Conservation (phyloP, 1,284 basidiomycete genomes). For the Xerocomus minutiporus region DNA sequence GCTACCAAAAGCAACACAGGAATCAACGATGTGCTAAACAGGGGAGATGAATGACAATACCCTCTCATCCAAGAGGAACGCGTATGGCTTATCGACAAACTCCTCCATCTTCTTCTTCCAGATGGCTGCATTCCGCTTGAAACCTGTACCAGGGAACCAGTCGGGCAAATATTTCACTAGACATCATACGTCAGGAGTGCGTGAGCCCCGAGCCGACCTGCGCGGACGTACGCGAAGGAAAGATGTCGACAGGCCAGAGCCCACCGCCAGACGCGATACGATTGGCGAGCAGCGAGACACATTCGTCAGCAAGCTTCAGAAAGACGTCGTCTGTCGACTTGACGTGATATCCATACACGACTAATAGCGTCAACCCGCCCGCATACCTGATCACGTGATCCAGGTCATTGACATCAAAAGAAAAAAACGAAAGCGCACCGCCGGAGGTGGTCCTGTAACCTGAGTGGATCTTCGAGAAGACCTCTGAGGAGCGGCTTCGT, state of each 20-base stretch:
- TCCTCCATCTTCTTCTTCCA: slow-evolving; percentile 68
- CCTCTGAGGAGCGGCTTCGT: slow-evolving; percentile 47
- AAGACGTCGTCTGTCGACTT: slow-evolving; percentile 50
- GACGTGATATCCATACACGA: slow-evolving; percentile 63
- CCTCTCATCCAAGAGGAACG: slow-evolving; percentile 52
- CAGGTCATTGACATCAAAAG: neutral
- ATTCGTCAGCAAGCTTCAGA: slow-evolving; percentile 57
- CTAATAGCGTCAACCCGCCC: slow-evolving; percentile 56
- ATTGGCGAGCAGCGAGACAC: slow-evolving; percentile 55
- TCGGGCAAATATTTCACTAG: slow-evolving; percentile 40
- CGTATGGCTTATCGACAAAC: slow-evolving; percentile 61
- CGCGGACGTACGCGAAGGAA: slow-evolving; percentile 41
- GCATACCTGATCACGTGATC: slow-evolving; percentile 41
- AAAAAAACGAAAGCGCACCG: slow-evolving; percentile 22
- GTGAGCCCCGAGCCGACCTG: neutral
- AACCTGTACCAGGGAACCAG: slow-evolving; percentile 45
- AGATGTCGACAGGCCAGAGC: slow-evolving; percentile 65
- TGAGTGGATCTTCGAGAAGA: slow-evolving; percentile 40
- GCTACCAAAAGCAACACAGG: slow-evolving; percentile 33
- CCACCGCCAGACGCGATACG: slow-evolving; percentile 59
- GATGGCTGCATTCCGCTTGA: slow-evolving; percentile 49
- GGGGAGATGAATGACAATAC: slow-evolving; percentile 31
- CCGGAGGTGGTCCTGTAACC: slow-evolving; percentile 42
- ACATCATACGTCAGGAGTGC: neutral
- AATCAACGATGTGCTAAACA: neutral